These are phyloP conservation scores for Cladophialophora immunda DNA, from an alignment of 2,329 filamentous ascomycete genomes.

Conservation along the genomic window DNA sequence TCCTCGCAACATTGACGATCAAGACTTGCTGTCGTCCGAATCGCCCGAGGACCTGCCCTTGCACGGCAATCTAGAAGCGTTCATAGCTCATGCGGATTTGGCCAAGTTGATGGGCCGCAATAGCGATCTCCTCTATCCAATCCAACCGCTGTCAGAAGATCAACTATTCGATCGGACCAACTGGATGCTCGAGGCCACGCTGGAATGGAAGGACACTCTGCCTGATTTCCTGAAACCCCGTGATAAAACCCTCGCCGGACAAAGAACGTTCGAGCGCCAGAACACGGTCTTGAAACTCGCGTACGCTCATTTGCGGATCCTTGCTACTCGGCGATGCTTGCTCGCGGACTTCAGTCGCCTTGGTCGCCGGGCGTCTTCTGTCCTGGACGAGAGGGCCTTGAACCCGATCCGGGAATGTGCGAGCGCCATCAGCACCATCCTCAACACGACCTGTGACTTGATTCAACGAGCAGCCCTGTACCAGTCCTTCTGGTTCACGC, in stretches of 20 bases:
- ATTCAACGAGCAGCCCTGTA: slow-evolving; percentile 38
- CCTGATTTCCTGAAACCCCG: slow-evolving; percentile 42
- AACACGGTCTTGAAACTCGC: slow-evolving; percentile 43
- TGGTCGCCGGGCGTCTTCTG: slow-evolving; percentile 20
- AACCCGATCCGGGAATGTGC: slow-evolving; percentile 40
- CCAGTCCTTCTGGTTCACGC: slow-evolving; percentile 44
- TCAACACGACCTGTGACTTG: slow-evolving; percentile 39
- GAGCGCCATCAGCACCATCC: slow-evolving; percentile 38
- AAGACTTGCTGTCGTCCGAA: slow-evolving; percentile 61
- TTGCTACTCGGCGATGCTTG: slow-evolving; percentile 42
- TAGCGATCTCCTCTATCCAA: slow-evolving; percentile 42
- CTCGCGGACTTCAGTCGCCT: slow-evolving; percentile 37
- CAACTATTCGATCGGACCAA: slow-evolving; percentile 40
- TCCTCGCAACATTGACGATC: slow-evolving; percentile 65
- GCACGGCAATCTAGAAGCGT: slow-evolving; percentile 43
- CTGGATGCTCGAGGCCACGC: slow-evolving; percentile 36
- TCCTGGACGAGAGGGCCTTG: slow-evolving; percentile 30
- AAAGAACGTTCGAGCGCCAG: slow-evolving; percentile 42
- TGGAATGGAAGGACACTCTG: slow-evolving; percentile 39
- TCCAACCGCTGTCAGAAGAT: slow-evolving; percentile 37
- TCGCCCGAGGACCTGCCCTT: slow-evolving; percentile 43
- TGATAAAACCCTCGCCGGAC: slow-evolving; percentile 41
- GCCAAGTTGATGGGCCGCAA: slow-evolving; percentile 42
- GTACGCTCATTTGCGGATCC: slow-evolving; percentile 42
- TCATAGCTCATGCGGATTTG: slow-evolving; percentile 40